Evolutionary conservation across 176 grass and related monocot genomes (phyloP).

Genomic region (Carex kokanica): DNA sequence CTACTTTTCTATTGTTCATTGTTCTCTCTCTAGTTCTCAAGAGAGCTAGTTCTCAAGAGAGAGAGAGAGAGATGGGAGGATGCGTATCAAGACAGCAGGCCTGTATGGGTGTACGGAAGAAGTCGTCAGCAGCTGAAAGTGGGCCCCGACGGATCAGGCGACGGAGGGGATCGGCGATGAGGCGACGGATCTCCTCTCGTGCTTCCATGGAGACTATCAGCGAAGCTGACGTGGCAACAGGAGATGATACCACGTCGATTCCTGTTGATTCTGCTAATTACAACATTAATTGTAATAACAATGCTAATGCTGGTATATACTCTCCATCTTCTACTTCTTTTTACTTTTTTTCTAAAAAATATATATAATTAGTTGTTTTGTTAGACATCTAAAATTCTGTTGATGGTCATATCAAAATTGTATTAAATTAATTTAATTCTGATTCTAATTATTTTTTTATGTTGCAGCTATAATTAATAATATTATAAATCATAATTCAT

Average conservation of each 20-base stretch:
- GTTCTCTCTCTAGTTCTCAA: background rate
- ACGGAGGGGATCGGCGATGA: background rate
- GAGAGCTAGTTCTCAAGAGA: background rate
- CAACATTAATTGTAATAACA: too few relatives aligned
- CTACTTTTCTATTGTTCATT: background rate
- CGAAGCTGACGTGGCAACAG: conserved; percentile 43
- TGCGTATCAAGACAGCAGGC: conserved; percentile 55
- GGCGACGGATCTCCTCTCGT: conserved; percentile 14
- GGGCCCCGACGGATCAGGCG: conserved; percentile 2
- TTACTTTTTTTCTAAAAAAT: background rate
- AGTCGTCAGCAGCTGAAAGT: conserved; percentile 38
- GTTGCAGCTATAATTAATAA: background rate
- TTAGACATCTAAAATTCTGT: background rate
- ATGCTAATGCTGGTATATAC: too few relatives aligned
- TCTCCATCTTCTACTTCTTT: background rate
- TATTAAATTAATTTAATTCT: background rate
- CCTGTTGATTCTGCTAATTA: conserved; percentile 49
- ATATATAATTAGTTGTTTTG: background rate
- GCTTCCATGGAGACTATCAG: conserved; percentile 86
- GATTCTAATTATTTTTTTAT: background rate
- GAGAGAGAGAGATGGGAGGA: conserved; percentile 37
- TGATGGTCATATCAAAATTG: background rate
- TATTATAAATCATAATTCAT: background rate
- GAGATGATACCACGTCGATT: conserved; percentile 31
- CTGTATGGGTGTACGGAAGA: conserved; percentile 56